Percentiles rank a stretch among this genome's conserved stretches.
These are phyloP conservation scores for Pyrus communis DNA, from an alignment of 306 rosid genomes.

Conservation along the genomic window DNA sequence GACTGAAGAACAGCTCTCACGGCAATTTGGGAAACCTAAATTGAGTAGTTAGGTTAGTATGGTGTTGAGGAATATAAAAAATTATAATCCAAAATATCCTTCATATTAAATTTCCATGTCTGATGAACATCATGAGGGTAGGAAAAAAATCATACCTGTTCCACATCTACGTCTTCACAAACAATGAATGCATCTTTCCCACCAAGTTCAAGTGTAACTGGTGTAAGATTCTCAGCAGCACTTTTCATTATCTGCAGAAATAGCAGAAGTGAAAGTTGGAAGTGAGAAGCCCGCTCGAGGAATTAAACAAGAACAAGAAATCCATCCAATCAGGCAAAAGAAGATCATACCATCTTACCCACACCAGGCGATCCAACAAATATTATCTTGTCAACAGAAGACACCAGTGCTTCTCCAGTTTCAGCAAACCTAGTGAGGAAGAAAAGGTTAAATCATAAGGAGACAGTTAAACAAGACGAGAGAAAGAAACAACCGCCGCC, in stretches of 20 bases:
- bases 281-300: background rate
- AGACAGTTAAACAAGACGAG: constrained; percentile 14
- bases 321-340: constrained; percentile 18
- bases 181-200: constrained; percentile 98
- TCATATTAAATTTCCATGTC: constrained; percentile 11
- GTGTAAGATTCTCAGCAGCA: constrained; percentile 81
- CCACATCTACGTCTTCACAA: constrained; percentile 88
- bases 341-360: constrained; percentile 79
- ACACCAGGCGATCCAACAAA: constrained; percentile 98
- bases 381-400: constrained; percentile 88
- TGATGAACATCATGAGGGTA: background rate
- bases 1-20: constrained; percentile 89
- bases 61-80: background rate
- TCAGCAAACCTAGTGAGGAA: constrained; percentile 69
- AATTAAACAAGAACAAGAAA: background rate
- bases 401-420: constrained; percentile 91
- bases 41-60: constrained; percentile 14
- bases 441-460: constrained; percentile 12
- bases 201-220: constrained; percentile 95
- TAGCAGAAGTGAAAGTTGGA: background rate
- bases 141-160: constrained; percentile 51
- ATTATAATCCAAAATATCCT: background rate
- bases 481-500: background rate
- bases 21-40: constrained; percentile 86
- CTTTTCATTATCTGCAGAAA: constrained; percentile 79